A percentile compares a stretch with the other conserved stretches of the same genome.
Conservation (phyloP, 805 yeast genomes). For the Babjeviella inositovora region DNA sequence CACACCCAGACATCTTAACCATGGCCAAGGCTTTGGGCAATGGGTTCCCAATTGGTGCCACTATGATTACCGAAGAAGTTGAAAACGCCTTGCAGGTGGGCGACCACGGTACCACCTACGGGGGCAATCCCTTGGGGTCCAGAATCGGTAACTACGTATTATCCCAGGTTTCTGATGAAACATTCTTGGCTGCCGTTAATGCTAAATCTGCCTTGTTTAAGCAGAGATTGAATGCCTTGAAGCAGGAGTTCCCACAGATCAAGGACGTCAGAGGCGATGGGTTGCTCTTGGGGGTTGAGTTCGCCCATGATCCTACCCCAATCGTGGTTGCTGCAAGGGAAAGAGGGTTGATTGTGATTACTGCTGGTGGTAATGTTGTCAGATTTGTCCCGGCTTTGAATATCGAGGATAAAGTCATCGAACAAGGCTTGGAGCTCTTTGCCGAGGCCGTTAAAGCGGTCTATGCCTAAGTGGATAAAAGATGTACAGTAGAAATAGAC, state of each 20-base stretch:
- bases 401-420: constrained; percentile 52
- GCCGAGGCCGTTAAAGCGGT: constrained; percentile 30
- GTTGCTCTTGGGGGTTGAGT: constrained; percentile 71
- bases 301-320: constrained; percentile 42
- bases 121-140: constrained; percentile 91
- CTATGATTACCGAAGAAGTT: constrained; percentile 69
- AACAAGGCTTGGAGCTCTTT: constrained; percentile 58
- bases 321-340: constrained; percentile 62
- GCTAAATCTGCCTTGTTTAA: constrained; percentile 41
- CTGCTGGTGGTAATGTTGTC: constrained; percentile 85
- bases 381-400: constrained; percentile 89
- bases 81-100: constrained; percentile 68
- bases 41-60: constrained; percentile 93
- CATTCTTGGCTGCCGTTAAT: constrained; percentile 44
- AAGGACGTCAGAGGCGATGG: constrained; percentile 79
- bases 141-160: constrained; percentile 70
- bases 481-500: too few species aligned
- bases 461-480: too few species aligned
- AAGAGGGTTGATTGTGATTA: constrained; percentile 67
- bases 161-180: constrained; percentile 41
- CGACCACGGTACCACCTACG: constrained; percentile 96
- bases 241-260: constrained; percentile 42
- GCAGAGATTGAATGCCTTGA: constrained; percentile 29
- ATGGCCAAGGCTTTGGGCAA: constrained; percentile 95
- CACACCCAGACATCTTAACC: constrained; percentile 89